Base-by-base conservation (phyloP, 2,329 filamentous ascomycete genomes). In the Hymenoscyphus repandus region DNA sequence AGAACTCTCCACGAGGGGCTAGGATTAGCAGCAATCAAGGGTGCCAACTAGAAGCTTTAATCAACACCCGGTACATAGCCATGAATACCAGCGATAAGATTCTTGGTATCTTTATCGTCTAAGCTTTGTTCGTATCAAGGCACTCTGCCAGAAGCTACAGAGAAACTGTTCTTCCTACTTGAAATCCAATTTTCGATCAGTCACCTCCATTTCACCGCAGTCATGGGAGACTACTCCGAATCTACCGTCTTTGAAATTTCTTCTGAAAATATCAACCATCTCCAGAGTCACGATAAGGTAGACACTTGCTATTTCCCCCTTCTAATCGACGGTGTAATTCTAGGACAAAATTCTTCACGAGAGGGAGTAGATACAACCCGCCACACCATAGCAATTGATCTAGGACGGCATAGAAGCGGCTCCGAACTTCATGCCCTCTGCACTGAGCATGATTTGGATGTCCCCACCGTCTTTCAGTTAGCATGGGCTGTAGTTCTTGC, bases 401-500 rank as follows among this genome's bases (percentile, higher is more conserved):
- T 42, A 9, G 39, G 39, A 10, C 39, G 39, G 13, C 39, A 20
- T 22, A 22, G 15, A 1, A 42, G 39, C 15, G 20, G 39, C 17
- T 15, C 13, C 18, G 20, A 22, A 17, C 39, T 42, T 42, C 39
- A 17, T 20, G 39, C 39, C 39, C 22, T 42, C 20, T 42, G 39
- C 39, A n/a, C 20, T n/a, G 22, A 42, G 20, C 17, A 42, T 42
- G 22, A 42, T 42, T 13, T 42, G 7, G 39, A 42, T 5, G 17
- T 37, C n/a, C 30, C 42, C 11, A 33, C 30, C n/a, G 20, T 37
- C 18, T 46, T 46, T 11, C 31, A 46, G 22, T 18, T 37, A 17
- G 43, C 32, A 22, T 46, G 43, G 43, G 30, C 20, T 20, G 18
- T 46, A 6, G 43, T 46, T 18, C 43, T 46, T 46, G 13, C 18